Percentiles rank a stretch among this genome's conserved stretches.
Conservation (phyloP, 2,329 filamentous ascomycete genomes). For the Penicillium polonicum region DNA sequence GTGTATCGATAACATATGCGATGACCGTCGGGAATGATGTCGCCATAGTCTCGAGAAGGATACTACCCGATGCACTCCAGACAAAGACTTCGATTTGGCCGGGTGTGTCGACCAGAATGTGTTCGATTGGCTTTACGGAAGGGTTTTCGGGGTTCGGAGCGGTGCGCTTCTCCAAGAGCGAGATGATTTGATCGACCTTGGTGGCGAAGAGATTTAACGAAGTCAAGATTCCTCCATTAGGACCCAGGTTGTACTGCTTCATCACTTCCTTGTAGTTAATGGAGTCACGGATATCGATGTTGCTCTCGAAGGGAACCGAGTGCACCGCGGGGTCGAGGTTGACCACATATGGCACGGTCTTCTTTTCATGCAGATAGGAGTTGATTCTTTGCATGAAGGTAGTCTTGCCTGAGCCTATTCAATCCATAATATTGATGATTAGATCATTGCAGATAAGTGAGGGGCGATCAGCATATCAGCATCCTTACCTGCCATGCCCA, state of each 20-base stretch:
- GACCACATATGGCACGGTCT: constrained; percentile 85
- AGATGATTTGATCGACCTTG: constrained; percentile 93
- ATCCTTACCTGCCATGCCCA: constrained; percentile 84
- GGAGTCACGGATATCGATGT: constrained; percentile 97
- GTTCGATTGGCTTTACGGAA: constrained; percentile 61
- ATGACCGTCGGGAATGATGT: constrained; percentile 95
- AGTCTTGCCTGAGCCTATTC: constrained; percentile 87
- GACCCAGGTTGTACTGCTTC: constrained; percentile 97
- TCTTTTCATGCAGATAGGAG: constrained; percentile 79
- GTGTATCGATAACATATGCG: constrained; percentile 96
- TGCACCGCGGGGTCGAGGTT: constrained; percentile 96
- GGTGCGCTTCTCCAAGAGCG: constrained; percentile 84
- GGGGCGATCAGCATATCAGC: not conserved
- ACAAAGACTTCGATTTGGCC: constrained; percentile 99
- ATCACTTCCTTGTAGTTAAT: constrained; percentile 99
- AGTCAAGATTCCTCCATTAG: constrained; percentile 95
- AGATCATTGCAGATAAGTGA: constrained; percentile 1
- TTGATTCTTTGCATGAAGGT: constrained; percentile 99
- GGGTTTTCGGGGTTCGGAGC: constrained; percentile 53
- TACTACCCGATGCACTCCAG: constrained; percentile 93
- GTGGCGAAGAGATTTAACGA: constrained; percentile 95
- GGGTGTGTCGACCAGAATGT: constrained; percentile 91
- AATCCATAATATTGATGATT: constrained; percentile 5
- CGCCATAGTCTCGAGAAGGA: constrained; percentile 87
- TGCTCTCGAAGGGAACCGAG: constrained; percentile 89